Base-by-base conservation (phyloP, 179 eudicot species). In the Camellia oleifera region DNA sequence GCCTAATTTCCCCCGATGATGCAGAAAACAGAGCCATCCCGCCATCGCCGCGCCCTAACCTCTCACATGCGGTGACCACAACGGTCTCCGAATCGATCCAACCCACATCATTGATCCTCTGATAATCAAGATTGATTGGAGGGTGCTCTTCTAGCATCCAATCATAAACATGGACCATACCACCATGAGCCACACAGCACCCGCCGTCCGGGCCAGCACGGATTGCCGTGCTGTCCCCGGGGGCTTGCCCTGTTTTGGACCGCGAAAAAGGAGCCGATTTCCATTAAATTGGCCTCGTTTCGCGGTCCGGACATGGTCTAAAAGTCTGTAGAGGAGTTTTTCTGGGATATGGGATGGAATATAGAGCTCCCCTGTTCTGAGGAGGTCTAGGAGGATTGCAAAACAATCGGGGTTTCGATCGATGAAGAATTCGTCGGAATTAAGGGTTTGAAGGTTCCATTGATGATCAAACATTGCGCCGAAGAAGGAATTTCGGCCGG, bases 391-490 rank as follows among this genome's bases (percentile, higher is more conserved):
- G 60, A 95, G 86, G 67, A 94, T 83, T 0, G 83, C 86, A 74
- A 95, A 95, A 77, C 95, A 95, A 32, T 92, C 90, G 0, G 98
- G 95, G 88, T 92, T 93, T 3, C 98, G 89, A 80, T 95, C 99
- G 57, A 95, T 88, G 83, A 94, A 95, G 78, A 87, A 71, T 42
- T 90, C 88, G 5, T 45, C 78, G 53, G 77, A 9, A 10, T 46
- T 26, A 57, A 74, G 13, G 76, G 74, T 23, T 54, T 80, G 84
- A 52, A 87, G 87, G 75, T 91, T 86, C 99, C 99, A 95, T 63
- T 92, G 78, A 4, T 86, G 87, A 69, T 95, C 98, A 26, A 95
- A 87, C 74, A 94, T 83, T 2, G 97, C 90, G 0, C 98, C 98
- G 52, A 95, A 94, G 76, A 83, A 88, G 11, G 99, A 91, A 20